Evolutionary conservation across 1,284 basidiomycete genomes (phyloP), one percentile per base, ranked within the genome.

Genomic region (Ceratorhiza oryzae-sativae): DNA sequence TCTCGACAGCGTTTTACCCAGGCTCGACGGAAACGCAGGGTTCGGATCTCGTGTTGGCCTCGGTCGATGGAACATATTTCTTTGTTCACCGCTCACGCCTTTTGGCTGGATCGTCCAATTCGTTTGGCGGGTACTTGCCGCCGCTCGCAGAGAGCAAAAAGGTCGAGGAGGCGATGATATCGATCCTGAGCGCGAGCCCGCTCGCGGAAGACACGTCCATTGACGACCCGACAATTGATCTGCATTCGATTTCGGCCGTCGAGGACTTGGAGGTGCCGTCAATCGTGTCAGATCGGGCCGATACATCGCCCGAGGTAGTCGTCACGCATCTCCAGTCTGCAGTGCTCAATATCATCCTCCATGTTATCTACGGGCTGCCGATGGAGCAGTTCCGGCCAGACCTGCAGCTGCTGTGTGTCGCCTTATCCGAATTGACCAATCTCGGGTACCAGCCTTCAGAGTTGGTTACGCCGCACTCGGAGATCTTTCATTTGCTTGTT

Each of bases 1-100:
- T 75, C 25, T 73, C 71, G n/a, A 75, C 75, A 6, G 71, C 73
- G 18, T 75, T 75, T 68, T 74, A 71, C 59, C 75, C 75, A 1
- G 72, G 71, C 42, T 65, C 75, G 13, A 15, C 39, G 39, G 65
- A 70, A 18, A 30, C 65, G 41, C 51, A 70, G 15, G 53, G 58
- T 46, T 70, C 72, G 63, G 75, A 75, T 45, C 25, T 75, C 32
- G 59, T 74, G 34, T 49, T 75, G 20, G 56, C 65, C 2, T 71
- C 73, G 34, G 45, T 20, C 20, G 75, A 75, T 48, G 71, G 68
- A 3, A 71, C 74, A 5, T 74, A 72, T 56, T 75, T 75, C 73
- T 75, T 74, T 65, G 71, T 73, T 18, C 75, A 75, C 41, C 48
- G 55, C 53, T n/a, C 61, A 5, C 25, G 62, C 30, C 49, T 75